These are phyloP conservation scores for Filobasidium floriforme DNA, from an alignment of 768 basidiomycete genomes.

Conservation along the genomic window DNA sequence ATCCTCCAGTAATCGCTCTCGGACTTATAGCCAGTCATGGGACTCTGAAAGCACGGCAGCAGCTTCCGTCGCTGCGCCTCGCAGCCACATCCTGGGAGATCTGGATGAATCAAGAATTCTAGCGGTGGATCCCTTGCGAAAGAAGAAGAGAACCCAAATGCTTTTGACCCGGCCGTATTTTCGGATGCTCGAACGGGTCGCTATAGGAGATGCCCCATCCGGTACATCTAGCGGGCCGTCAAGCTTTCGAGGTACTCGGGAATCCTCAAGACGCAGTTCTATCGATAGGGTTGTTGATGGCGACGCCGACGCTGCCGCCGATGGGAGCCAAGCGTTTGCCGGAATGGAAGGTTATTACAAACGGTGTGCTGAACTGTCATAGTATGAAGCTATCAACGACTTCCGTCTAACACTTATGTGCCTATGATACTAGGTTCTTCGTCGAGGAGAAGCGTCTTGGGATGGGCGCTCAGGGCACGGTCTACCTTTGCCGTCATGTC, in stretches of 20 bases:
- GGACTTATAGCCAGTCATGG: neutral
- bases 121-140: neutral
- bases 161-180: conserved; percentile 1
- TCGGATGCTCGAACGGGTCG: neutral
- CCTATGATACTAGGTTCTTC: conserved; percentile 57
- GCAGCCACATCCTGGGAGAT: neutral
- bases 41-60: too few relatives aligned
- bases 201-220: neutral
- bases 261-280: conserved; percentile 1
- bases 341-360: neutral
- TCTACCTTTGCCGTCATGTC: conserved; percentile 83
- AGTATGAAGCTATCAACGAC: neutral
- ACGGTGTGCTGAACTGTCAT: neutral
- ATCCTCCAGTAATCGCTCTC: neutral
- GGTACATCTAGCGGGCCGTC: neutral
- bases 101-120: neutral
- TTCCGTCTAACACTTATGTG: neutral
- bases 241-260: neutral
- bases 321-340: neutral
- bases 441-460: conserved; percentile 79
- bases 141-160: neutral
- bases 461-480: conserved; percentile 90
- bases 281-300: neutral
- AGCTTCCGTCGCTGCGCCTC: neutral
- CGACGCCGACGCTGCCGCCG: neutral